Evolutionary conservation across 352 stramenopile species (phyloP).

Genomic region (Phytopythium mirpurense): DNA sequence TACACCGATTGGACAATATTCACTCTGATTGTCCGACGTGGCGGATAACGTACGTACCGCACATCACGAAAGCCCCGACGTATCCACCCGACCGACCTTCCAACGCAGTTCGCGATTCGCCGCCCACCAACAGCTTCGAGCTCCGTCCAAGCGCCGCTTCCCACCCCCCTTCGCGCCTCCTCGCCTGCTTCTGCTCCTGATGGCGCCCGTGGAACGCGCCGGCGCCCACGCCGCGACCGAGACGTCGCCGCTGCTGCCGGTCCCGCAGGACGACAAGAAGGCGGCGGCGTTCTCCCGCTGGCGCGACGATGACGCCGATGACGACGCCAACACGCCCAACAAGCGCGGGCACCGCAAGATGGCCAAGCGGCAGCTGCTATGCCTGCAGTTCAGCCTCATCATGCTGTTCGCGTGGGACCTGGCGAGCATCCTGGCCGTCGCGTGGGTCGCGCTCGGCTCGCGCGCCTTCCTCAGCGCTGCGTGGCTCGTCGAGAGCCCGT

Average conservation of each 20-base stretch:
- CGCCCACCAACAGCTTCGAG: too few relatives aligned
- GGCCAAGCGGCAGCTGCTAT: constrained; percentile 49
- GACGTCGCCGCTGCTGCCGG: constrained; percentile 30
- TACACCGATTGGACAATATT: too few relatives aligned
- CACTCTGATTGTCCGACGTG: too few relatives aligned
- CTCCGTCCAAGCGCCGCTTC: too few relatives aligned
- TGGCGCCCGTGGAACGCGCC: neutral
- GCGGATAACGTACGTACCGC: too few relatives aligned
- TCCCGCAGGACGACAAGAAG: constrained; percentile 17
- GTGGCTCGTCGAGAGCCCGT: constrained; percentile 42
- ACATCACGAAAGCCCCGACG: too few relatives aligned
- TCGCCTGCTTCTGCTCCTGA: neutral
- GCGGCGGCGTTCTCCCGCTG: constrained; percentile 42
- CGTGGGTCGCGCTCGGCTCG: constrained; percentile 43
- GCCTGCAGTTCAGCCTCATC: constrained; percentile 63
- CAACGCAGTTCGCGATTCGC: too few relatives aligned
- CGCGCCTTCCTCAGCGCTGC: constrained; percentile 22
- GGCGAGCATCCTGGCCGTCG: constrained; percentile 42
- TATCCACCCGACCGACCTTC: too few relatives aligned
- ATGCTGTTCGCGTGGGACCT: constrained; percentile 49
- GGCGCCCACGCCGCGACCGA: constrained; percentile 10
- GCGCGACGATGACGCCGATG: constrained; percentile 32
- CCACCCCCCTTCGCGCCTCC: too few relatives aligned
- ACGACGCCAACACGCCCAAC: neutral
- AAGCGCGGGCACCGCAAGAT: constrained; percentile 14